A percentile compares a stretch with the other conserved stretches of the same genome.
Evolutionary conservation across 371 early-diverging fungal species (phyloP).

Genomic region (Amoeboaphelidium occidentale): DNA sequence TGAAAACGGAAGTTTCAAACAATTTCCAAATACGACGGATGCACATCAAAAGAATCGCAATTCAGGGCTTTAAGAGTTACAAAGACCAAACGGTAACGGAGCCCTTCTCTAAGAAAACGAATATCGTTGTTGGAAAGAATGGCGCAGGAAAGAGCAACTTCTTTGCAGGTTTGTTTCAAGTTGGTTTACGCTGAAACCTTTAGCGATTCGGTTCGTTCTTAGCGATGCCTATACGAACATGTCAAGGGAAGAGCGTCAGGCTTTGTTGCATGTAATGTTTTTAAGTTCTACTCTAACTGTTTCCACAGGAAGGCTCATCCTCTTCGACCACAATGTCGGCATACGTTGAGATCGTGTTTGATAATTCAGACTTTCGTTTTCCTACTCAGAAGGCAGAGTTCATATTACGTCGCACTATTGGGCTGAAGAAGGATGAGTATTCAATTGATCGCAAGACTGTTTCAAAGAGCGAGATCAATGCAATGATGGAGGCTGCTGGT

Average conservation of each 20-base stretch:
- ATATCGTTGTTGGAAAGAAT: conserved; percentile 93
- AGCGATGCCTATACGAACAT: conserved; percentile 82
- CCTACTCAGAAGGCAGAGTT: conserved; percentile 83
- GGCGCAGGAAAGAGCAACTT: conserved; percentile 99
- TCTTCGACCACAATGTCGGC: conserved; percentile 81
- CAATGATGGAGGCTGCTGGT: conserved; percentile 87
- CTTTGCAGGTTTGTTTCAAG: conserved; percentile 33
- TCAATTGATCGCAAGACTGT: conserved; percentile 73
- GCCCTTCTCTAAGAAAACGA: conserved; percentile 72
- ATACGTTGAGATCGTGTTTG: conserved; percentile 91
- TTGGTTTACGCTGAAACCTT: not conserved
- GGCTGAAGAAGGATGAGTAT: conserved; percentile 91
- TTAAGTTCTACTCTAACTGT: not conserved
- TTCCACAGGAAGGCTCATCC: conserved; percentile 64
- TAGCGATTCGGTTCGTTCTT: conserved; percentile 87
- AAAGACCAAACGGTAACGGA: conserved; percentile 79
- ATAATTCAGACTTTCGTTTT: conserved; percentile 81
- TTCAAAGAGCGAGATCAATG: conserved; percentile 71
- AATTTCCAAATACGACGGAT: no score
- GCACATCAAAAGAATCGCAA: conserved; percentile 61
- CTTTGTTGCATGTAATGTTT: conserved; percentile 56
- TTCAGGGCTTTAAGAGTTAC: conserved; percentile 96
- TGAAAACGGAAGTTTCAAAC: no score
- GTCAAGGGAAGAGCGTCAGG: conserved; percentile 74
- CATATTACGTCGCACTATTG: conserved; percentile 73